Conservation (phyloP, 2,329 filamentous ascomycete species). For the Nothomitra cinnamomea region DNA sequence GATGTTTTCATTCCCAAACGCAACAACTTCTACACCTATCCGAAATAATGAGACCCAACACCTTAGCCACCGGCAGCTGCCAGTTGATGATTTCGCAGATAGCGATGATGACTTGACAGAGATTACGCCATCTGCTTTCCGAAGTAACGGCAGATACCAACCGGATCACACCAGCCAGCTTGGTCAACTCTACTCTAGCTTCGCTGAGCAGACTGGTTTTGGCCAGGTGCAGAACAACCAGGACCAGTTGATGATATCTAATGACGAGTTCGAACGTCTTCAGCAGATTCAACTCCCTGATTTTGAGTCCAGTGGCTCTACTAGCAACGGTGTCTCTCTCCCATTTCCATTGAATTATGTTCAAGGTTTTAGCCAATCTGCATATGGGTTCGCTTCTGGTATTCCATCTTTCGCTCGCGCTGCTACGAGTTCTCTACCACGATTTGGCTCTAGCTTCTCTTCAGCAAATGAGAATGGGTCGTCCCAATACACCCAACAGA, state of each 20-base stretch:
- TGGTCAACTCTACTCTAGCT: not conserved
- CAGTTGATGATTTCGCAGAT: not conserved
- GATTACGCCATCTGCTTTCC: not conserved
- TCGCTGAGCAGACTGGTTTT: not conserved
- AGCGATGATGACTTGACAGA: not conserved
- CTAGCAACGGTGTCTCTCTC: not conserved
- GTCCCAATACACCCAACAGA: too few relatives aligned
- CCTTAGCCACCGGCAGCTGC: not conserved
- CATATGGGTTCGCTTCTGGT: not conserved
- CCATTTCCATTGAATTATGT: constrained; percentile 1
- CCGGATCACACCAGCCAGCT: not conserved
- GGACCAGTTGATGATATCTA: not conserved
- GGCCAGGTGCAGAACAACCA: not conserved
- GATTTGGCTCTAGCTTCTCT: not conserved
- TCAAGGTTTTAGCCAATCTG: not conserved
- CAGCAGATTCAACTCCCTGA: not conserved
- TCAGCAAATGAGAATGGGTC: not conserved
- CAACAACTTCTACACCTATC: not conserved
- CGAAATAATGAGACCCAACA: not conserved
- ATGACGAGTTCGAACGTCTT: not conserved
- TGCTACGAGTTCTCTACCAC: not conserved
- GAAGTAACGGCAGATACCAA: not conserved
- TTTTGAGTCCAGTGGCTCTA: not conserved
- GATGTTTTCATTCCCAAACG: not conserved
- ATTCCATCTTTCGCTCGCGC: not conserved